Base-by-base conservation (phyloP, 768 basidiomycete genomes). In the Trametopsis cervina region DNA sequence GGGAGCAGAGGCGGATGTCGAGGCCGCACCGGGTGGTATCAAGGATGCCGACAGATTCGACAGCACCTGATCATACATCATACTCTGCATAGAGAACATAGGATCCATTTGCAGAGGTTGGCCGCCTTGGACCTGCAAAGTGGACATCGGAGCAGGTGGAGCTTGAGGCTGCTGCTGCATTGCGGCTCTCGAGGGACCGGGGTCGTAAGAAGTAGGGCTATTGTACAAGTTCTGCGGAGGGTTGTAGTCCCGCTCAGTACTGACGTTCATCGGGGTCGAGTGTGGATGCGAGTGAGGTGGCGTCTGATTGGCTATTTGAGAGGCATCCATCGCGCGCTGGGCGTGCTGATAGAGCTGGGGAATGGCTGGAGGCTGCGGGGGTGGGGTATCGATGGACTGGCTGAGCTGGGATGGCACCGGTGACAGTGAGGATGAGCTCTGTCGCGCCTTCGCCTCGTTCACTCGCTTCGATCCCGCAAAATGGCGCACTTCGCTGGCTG, bases 401-500 rank as follows among this genome's bases (percentile, higher is more conserved):
- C 15, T 33, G 29, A 15, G 9, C 29, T 33, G 29, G 15, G 29
- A 15, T n/a, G n/a, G n/a, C n/a, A n/a, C n/a, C 7, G 29, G 29
- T 15, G 29, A 33, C 29, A 33, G 15, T 7, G 29, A 33, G 7
- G 7, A 15, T 7, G 29, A 33, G 7, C 9, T 33, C 29, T 33
- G 29, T 33, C 29, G 7, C 29, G 29, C 29, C 29, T 33, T 7
- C 7, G 29, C 29, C 15, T 33, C 29, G 15, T 15, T 15, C 37
- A 68, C 48, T n/a, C 69, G 71, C 36, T 63, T 63, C 6, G 62
- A 54, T 40, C 71, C 65, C 1, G 67, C 67, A 12, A 70, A 55
- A 47, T 54, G 45, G 15, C 70, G 58, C 9, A 56, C 46, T 15
- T 41, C 40, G 1, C 60, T 64, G 24, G 51, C 4, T 21, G 40